A percentile compares a stretch with the other conserved stretches of the same genome.
Evolutionary conservation across 441 rosid genomes (phyloP).

Genomic region (Arabidopsis hybrid): DNA sequence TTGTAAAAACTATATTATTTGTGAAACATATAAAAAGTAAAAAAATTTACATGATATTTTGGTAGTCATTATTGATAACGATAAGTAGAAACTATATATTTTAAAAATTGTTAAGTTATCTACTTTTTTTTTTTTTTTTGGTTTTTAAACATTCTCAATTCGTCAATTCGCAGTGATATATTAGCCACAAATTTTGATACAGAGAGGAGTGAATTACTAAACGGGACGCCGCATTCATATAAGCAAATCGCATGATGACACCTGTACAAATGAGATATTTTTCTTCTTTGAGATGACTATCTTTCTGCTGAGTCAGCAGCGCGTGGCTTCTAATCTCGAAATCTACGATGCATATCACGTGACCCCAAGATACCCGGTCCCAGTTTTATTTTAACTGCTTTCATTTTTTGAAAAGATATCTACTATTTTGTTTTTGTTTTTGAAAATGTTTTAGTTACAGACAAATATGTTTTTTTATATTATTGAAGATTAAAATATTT

Average conservation of each 20-base stretch:
- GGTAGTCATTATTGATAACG: background rate
- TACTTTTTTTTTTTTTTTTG: background rate
- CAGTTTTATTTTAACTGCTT: constrained; percentile 11
- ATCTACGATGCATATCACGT: constrained; percentile 62
- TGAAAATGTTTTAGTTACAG: too few relatives aligned
- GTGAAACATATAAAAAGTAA: too few relatives aligned
- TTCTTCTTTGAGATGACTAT: background rate
- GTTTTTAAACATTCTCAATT: background rate
- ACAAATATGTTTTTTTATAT: too few relatives aligned
- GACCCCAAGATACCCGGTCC: constrained; percentile 85
- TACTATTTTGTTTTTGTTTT: too few relatives aligned
- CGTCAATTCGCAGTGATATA: constrained; percentile 8
- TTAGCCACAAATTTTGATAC: background rate
- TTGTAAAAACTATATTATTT: too few relatives aligned
- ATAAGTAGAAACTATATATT: background rate
- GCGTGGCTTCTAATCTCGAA: constrained; percentile 45
- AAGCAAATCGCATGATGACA: constrained; percentile 41
- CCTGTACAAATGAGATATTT: constrained; percentile 27
- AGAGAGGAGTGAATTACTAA: background rate
- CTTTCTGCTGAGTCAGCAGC: constrained; percentile 66
- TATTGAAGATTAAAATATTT: too few relatives aligned
- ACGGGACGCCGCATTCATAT: constrained; percentile 58
- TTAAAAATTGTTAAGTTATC: constrained; percentile 11
- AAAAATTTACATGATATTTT: background rate
- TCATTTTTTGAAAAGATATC: too few relatives aligned